Conservation (phyloP, 371 early-diverging fungal species). For the Actinomucor elegans region DNA sequence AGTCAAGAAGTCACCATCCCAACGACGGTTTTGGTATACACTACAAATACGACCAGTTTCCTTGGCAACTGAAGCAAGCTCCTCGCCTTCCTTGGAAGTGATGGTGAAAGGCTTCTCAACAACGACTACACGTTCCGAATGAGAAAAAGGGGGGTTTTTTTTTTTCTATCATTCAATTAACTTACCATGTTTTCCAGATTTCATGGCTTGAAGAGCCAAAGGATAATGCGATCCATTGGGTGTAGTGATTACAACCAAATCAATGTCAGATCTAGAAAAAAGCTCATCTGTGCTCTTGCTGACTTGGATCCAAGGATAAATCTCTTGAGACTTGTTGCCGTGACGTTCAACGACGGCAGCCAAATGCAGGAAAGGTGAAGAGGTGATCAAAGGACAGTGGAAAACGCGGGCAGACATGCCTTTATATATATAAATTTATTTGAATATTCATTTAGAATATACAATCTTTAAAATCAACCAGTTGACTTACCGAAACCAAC, state of each 20-base stretch:
- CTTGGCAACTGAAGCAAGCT: constrained; percentile 56
- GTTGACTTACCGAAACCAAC: constrained; percentile 67
- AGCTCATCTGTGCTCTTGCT: constrained; percentile 57
- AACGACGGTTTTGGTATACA: constrained; percentile 80
- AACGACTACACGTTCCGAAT: constrained; percentile 36
- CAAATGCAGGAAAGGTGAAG: constrained; percentile 55
- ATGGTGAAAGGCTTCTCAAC: constrained; percentile 83
- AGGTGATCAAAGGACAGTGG: constrained; percentile 67
- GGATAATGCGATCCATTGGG: constrained; percentile 70
- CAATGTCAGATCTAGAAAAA: constrained; percentile 50
- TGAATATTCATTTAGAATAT: no score
- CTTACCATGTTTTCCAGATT: constrained; percentile 67
- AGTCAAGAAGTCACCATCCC: constrained; percentile 83
- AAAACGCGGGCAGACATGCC: constrained; percentile 54
- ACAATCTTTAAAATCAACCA: no score
- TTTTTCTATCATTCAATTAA: neutral
- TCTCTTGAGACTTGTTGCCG: constrained; percentile 35
- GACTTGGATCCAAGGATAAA: constrained; percentile 57
- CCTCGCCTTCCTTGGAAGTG: constrained; percentile 59
- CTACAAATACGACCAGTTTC: constrained; percentile 61
- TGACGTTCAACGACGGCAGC: constrained; percentile 62
- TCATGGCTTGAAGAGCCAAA: constrained; percentile 60
- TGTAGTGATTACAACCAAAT: constrained; percentile 74
- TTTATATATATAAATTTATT: neutral
- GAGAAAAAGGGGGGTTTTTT: neutral